Conservation (phyloP, 2,329 filamentous ascomycete genomes). For the Aspergillus glaucus region DNA sequence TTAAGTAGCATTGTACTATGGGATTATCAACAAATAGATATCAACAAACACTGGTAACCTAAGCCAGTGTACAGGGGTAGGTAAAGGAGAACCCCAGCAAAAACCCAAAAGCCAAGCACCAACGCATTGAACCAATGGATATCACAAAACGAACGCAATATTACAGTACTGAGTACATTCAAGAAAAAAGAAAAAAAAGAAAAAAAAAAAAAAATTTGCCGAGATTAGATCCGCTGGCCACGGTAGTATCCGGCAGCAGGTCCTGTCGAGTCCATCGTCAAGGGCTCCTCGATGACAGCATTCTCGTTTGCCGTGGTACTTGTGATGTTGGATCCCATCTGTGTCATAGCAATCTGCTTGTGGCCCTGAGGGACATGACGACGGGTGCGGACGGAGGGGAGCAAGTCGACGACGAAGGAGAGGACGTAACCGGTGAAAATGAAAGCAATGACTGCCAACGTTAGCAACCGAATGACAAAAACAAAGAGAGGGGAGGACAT, state of each 20-base stretch:
- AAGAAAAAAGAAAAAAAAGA: background rate
- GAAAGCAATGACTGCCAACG: conserved; percentile 57
- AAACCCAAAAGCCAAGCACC: background rate
- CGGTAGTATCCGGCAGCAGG: conserved; percentile 27
- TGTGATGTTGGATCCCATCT: conserved; percentile 9
- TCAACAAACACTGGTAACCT: background rate
- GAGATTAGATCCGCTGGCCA: conserved; percentile 19
- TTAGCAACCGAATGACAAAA: background rate
- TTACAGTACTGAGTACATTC: background rate
- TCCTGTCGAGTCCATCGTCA: conserved; percentile 33
- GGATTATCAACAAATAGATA: background rate
- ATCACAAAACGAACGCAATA: background rate
- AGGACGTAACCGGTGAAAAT: conserved; percentile 84
- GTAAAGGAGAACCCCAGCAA: background rate
- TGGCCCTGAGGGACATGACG: conserved; percentile 40
- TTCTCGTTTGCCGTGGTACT: conserved; percentile 1
- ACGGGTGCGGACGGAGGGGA: conserved; percentile 65
- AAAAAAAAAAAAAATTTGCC: background rate
- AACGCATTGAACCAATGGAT: background rate
- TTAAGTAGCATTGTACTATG: conserved; percentile 2
- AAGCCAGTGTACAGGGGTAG: too few species aligned
- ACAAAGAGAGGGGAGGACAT: background rate
- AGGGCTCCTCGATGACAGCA: conserved; percentile 28
- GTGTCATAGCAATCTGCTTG: conserved; percentile 23
- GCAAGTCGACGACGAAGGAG: conserved; percentile 80